These are phyloP conservation scores for Cladophialophora bantiana DNA, from an alignment of 2,329 filamentous ascomycete species.

Conservation along the genomic window DNA sequence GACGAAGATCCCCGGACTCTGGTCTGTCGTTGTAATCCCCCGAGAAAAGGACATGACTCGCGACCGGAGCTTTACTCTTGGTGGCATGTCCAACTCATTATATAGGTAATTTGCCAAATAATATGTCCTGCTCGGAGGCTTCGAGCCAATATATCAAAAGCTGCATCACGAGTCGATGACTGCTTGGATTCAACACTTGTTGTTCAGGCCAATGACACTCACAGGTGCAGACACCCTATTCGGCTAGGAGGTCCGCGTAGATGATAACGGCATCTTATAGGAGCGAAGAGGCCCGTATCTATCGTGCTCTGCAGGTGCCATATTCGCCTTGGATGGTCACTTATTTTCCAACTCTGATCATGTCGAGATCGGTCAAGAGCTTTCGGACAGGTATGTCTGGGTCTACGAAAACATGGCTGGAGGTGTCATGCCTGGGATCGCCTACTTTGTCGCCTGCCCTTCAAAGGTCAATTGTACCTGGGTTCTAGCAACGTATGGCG, in stretches of 20 bases:
- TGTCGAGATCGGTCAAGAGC: constrained; percentile 56
- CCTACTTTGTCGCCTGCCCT: constrained; percentile 53
- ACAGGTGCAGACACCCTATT: constrained; percentile 51
- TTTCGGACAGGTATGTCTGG: constrained; percentile 65
- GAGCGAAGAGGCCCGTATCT: constrained; percentile 59
- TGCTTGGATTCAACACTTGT: constrained; percentile 72
- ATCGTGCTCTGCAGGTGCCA: constrained; percentile 63
- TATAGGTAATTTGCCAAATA: too few species aligned
- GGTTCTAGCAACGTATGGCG: constrained; percentile 11
- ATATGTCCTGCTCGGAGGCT: too few species aligned
- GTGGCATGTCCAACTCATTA: too few species aligned
- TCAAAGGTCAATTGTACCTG: constrained; percentile 44
- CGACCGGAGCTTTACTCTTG: too few species aligned
- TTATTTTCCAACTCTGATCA: constrained; percentile 59
- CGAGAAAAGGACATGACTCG: too few species aligned
- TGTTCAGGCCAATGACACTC: constrained; percentile 76
- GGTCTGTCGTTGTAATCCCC: too few species aligned
- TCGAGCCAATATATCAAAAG: constrained; percentile 69
- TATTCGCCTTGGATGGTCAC: constrained; percentile 61
- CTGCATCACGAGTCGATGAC: constrained; percentile 70
- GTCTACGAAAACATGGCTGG: constrained; percentile 57
- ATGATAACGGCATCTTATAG: constrained; percentile 39
- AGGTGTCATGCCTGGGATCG: constrained; percentile 66
- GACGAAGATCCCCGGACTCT: too few species aligned
- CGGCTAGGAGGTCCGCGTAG: constrained; percentile 31